Evolutionary conservation across 176 grass and related monocot genomes (phyloP).

Genomic region (Oryza longistaminata): DNA sequence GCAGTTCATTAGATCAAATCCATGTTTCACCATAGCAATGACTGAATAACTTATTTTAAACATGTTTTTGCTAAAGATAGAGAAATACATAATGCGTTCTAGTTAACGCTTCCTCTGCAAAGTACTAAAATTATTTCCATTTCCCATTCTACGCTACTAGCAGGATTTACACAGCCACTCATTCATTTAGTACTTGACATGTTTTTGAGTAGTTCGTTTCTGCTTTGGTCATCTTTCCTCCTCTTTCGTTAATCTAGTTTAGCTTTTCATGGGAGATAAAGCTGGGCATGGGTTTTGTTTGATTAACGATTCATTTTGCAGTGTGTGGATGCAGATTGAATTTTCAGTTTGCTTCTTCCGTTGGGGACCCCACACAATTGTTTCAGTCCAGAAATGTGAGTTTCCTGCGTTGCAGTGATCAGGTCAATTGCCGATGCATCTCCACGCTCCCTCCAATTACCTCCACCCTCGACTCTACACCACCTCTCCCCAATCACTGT

Average conservation of each 20-base stretch:
- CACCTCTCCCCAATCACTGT: too few relatives aligned
- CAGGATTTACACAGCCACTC: neutral
- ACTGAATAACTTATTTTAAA: neutral
- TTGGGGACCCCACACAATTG: slow-evolving; percentile 11
- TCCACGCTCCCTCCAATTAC: neutral
- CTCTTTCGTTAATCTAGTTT: neutral
- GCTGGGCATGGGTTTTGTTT: neutral
- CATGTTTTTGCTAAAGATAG: neutral
- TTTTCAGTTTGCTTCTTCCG: neutral
- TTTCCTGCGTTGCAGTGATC: slow-evolving; percentile 25
- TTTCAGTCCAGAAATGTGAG: neutral
- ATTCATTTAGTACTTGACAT: neutral
- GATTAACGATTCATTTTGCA: neutral
- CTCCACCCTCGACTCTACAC: neutral
- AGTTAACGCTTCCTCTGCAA: neutral
- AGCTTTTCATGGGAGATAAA: neutral
- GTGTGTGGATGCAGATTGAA: neutral
- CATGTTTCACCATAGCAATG: neutral
- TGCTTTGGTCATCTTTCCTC: neutral
- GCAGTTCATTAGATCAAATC: too few relatives aligned
- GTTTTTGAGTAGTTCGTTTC: neutral
- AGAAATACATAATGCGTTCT: neutral
- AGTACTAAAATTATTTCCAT: neutral
- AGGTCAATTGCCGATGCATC: slow-evolving; percentile 8
- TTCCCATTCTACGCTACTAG: neutral